Conservation (phyloP, 2,329 filamentous ascomycete species). For the Rugonectria rugulosa region DNA sequence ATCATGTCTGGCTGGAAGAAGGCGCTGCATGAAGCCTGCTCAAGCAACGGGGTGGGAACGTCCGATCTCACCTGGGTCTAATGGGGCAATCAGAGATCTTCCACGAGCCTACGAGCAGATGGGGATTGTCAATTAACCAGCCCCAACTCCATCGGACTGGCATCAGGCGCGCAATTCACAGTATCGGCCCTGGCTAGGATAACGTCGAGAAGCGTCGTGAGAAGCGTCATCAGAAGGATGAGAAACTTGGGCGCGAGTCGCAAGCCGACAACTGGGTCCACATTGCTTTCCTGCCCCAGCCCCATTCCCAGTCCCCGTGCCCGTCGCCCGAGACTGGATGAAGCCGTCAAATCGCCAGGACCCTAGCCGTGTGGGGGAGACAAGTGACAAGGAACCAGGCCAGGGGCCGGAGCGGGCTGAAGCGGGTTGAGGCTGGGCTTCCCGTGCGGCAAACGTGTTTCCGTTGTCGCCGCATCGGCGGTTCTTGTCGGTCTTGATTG, state of each 20-base stretch:
- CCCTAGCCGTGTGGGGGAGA: conserved; percentile 35
- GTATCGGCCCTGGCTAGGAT: conserved; percentile 4
- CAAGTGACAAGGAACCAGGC: conserved; percentile 35
- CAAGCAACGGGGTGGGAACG: conserved; percentile 30
- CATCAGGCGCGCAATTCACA: conserved; percentile 6
- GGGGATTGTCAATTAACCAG: conserved; percentile 25
- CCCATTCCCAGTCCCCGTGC: conserved; percentile 19
- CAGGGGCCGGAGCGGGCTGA: conserved; percentile 30
- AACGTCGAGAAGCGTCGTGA: too few relatives aligned
- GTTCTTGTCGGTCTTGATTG: conserved; percentile 31
- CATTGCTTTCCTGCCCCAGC: conserved; percentile 18
- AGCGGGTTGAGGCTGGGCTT: conserved; percentile 37
- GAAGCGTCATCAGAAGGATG: conserved; percentile 16
- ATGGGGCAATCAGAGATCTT: conserved; percentile 33
- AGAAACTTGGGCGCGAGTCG: conserved; percentile 16
- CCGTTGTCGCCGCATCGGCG: conserved; percentile 41
- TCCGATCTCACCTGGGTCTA: conserved; percentile 37
- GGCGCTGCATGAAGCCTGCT: conserved; percentile 37
- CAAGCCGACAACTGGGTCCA: conserved; percentile 7
- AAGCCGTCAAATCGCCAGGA: conserved; percentile 29
- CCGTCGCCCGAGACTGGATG: conserved; percentile 24
- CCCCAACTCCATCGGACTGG: conserved; percentile 13
- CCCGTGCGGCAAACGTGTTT: conserved; percentile 40
- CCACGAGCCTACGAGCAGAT: conserved; percentile 26
- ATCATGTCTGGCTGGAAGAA: conserved; percentile 42